Conservation (phyloP, 164 flowering plant species). For the Nymphaea thermarum region DNA sequence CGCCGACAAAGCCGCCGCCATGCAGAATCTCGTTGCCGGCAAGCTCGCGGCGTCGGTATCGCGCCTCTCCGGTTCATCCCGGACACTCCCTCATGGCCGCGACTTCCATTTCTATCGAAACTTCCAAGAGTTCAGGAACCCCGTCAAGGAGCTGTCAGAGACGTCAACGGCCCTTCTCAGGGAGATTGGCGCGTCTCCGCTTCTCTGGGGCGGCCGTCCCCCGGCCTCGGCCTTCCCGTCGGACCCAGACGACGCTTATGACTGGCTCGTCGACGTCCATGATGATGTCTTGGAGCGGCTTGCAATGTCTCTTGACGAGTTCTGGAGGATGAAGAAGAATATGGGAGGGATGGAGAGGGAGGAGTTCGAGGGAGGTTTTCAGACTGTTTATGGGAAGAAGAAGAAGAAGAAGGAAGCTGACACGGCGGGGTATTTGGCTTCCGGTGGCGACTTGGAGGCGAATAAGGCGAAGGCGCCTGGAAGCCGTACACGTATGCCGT, state of each 20-base stretch:
- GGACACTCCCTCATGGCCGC: slow-evolving; percentile 40
- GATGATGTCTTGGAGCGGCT: slow-evolving; percentile 64
- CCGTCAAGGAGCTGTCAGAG: slow-evolving; percentile 30
- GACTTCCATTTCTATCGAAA: slow-evolving; percentile 82
- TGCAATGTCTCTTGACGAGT: slow-evolving; percentile 63
- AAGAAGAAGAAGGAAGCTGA: slow-evolving; percentile 22
- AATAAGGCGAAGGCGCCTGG: slow-evolving; percentile 27
- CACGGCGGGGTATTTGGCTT: background rate
- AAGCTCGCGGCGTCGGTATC: slow-evolving; percentile 43
- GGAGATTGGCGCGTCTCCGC: slow-evolving; percentile 28
- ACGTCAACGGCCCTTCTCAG: slow-evolving; percentile 30
- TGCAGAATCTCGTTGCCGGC: slow-evolving; percentile 20
- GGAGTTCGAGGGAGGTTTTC: slow-evolving; percentile 47
- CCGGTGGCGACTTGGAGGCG: slow-evolving; percentile 9
- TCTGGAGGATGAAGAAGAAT: slow-evolving; percentile 31
- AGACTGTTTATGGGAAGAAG: slow-evolving; percentile 67
- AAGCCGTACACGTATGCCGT: slow-evolving; percentile 54
- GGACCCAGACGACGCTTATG: slow-evolving; percentile 34
- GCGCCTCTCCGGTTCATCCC: slow-evolving; percentile 42
- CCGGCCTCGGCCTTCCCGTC: slow-evolving; percentile 26
- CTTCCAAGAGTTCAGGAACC: slow-evolving; percentile 61
- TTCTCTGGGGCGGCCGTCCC: slow-evolving; percentile 14
- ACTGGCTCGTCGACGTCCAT: slow-evolving; percentile 61
- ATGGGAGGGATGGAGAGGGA: slow-evolving; percentile 13
- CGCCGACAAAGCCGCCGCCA: slow-evolving; percentile 16